Evolutionary conservation across 2,329 filamentous ascomycete species (phyloP), one percentile per base, ranked within the genome.

Genomic region (Emmonsiellopsis sp.): DNA sequence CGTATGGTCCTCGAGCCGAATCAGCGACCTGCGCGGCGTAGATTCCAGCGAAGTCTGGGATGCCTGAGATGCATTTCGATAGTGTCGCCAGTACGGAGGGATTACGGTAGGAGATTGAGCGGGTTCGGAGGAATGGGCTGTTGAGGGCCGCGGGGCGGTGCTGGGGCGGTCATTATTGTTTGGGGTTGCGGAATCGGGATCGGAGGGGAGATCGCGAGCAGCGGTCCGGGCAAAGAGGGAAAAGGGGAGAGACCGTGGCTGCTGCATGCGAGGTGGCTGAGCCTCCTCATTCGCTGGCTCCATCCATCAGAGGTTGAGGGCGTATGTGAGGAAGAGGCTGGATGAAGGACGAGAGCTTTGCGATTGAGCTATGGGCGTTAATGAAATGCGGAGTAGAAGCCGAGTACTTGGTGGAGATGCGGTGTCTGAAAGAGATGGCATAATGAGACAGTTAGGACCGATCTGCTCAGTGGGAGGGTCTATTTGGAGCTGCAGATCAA

Each of bases 361-460:
- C 20, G 20, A 26, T 26, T 26, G 20, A 3, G 20, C 20, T 26
- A 26, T 26, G 20, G 20, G 20, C 20, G 20, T 26, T 26, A 40
- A 52, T 96, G 91, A 90, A 89, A 84, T 57, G 80, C 90, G 56
- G 88, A 94, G 66, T 92, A 97, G 69, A 93, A 90, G 73, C 82
- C 86, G 42, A 77, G 87, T 54, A 89, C 69, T 72, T 82, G 3
- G 85, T 89, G 62, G 88, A 84, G 63, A 88, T 91, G 56, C 83
- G 83, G 49, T 79, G 78, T 3, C 67, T 75, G 20, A 71, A 70
- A 32, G 72, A 76, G 44, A 76, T 78, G 9, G 73, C 76, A 13
- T 72, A 67, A 15, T 73, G 73, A 13, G 74, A 74, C 13, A 72
- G 66, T 31, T 70, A 26, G 20, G 20, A 26, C 5, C 20, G 5